Base-by-base conservation (phyloP, 176 grass and related monocot genomes). In the Aegilops sharonensis region DNA sequence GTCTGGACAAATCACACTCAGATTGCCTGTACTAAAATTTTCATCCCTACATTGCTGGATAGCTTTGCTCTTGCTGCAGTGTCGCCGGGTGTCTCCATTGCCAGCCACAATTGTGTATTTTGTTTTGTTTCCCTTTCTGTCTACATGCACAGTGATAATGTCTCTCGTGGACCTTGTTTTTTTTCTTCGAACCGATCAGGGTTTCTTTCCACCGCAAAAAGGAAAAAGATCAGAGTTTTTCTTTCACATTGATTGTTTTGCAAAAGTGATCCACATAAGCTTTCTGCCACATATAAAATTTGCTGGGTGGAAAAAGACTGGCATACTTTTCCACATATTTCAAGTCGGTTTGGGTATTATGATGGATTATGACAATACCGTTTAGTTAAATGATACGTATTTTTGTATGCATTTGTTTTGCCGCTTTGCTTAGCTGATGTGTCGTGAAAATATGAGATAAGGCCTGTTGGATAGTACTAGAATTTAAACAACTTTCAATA, bases 1-100 rank as follows among this genome's bases (percentile, higher is more conserved):
- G 47, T 77, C 48, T 43, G 78, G 77, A 89, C 87, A 85, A 89
- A 75, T 29, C 45, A 61, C 77, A 72, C 79, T 65, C 18, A 4
- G 14, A 63, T 17, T 71, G 65, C 31, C 9, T 71, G 9, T 31
- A 30, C 18, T 77, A 32, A 27, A 77, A 34, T 56, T 47, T 14
- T 15, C 23, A 57, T 83, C 72, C 85, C 54, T 31, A 79, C 77
- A 72, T 73, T 35, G 13, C 5, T 57, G 80, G 89, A 90, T 87
- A 87, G 59, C 80, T 74, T 87, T 87, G 29, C 47, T 84, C 75
- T 75, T 37, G 89, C 67, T 90, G 14, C 74, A 39, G 67, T 84
- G 85, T 60, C 24, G 74, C 85, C 85, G 68, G 59, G 80, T 90
- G 85, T 87, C 84, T 47, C 39, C 43, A 79, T 74, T 87, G 31